Evolutionary conservation across 176 grass and related monocot species (phyloP).

Genomic region (Bromus sterilis): DNA sequence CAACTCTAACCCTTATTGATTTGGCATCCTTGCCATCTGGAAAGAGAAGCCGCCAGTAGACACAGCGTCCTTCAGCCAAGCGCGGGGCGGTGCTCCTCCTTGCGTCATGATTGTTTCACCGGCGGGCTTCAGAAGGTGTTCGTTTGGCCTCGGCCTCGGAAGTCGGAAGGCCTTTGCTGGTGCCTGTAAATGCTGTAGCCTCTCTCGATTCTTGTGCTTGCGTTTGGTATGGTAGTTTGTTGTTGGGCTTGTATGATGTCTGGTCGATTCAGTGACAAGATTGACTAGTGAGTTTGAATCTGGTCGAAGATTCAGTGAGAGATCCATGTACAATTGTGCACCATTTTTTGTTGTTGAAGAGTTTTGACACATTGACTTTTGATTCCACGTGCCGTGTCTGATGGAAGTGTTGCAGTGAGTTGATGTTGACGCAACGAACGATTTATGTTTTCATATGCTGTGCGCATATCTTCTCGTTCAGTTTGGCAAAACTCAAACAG

Average conservation of each 20-base stretch:
- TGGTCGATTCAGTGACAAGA: not conserved
- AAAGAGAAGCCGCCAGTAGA: slow-evolving; percentile 23
- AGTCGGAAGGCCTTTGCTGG: not conserved
- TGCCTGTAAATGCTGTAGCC: not conserved
- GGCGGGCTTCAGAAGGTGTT: not conserved
- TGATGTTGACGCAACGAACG: not conserved
- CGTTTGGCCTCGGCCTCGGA: not conserved
- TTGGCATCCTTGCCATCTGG: slow-evolving; percentile 10
- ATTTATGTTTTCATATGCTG: not conserved
- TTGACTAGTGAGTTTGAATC: not conserved
- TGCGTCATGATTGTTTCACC: not conserved
- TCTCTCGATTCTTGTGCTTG: slow-evolving; percentile 25
- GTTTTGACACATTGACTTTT: not conserved
- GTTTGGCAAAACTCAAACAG: not conserved
- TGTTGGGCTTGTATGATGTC: slow-evolving; percentile 14
- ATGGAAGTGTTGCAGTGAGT: not conserved
- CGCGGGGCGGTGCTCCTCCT: not conserved
- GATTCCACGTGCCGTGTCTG: not conserved
- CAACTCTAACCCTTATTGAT: slow-evolving; percentile 34
- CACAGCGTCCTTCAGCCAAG: not conserved
- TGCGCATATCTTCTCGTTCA: not conserved
- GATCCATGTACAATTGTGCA: not conserved
- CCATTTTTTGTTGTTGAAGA: not conserved
- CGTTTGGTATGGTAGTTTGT: slow-evolving; percentile 10
- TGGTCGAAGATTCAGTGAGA: not conserved